Evolutionary conservation across 2,329 filamentous ascomycete species (phyloP), one percentile per base, ranked within the genome.

Genomic region (Claviceps paspali): DNA sequence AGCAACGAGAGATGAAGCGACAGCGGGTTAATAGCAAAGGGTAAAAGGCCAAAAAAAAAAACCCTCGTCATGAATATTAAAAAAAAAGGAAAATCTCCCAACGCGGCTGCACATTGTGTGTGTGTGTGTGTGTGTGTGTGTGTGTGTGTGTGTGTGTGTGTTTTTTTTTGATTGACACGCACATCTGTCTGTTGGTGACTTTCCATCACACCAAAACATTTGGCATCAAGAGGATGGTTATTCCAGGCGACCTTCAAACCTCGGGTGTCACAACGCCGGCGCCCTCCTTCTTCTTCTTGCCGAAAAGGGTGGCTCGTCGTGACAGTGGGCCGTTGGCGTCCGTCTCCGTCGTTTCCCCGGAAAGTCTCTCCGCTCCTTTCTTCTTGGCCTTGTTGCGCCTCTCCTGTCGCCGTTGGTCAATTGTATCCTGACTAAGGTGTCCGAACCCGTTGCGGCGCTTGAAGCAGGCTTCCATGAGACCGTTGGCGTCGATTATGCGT

Each of bases 391-490:
- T 67, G 28, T 68, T 65, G 34, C 79, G 70, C 35, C 82, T 70
- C 51, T 86, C 77, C 33, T 73, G 67, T 33, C 88, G 67, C 43
- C 82, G 72, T 47, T 78, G 71, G 47, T 95, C 86, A 41, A 95
- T 82, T 4, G 76, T 73, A 12, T 80, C 79, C 54, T 94, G 85
- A 49, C 77, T 86, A 14, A 95, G 64, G 49, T 86, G 79, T 6
- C 78, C 80, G 47, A 88, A 86, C 5, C 82, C 82, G 50, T 86
- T 82, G 33, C 80, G 73, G 29, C 83, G 75, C 46, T 78, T 76
- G 54, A 91, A 87, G 45, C 82, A 92, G 7, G 82, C 71, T 45
- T 93, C 85, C 63, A 94, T 74, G 11, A 96, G 63, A 2, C 64
- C 63, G 49, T 92, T 94, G 38, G 81, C 80, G 55, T 96, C 85